These are phyloP conservation scores for Lichtheimia corymbifera DNA, from an alignment of 371 early-diverging fungal genomes.

Conservation along the genomic window DNA sequence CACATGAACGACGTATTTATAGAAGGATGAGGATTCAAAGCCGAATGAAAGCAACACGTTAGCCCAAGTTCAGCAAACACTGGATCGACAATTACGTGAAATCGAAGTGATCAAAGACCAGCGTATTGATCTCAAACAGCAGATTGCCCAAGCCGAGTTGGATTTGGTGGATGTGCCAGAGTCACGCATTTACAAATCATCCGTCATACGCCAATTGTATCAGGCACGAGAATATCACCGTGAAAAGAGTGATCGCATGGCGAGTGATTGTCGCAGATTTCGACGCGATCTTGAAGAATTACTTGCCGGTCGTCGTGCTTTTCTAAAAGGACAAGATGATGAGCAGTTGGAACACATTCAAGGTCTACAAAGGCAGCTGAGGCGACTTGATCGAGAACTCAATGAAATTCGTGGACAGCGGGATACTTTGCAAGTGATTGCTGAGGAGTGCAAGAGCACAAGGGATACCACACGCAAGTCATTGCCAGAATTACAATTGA, in stretches of 20 bases:
- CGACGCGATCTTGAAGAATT: conserved; percentile 24
- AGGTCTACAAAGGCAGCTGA: conserved; percentile 65
- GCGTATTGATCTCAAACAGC: conserved; percentile 40
- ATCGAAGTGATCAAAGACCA: conserved; percentile 45
- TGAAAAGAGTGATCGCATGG: conserved; percentile 32
- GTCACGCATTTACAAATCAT: conserved; percentile 34
- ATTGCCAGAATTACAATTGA: conserved; percentile 22
- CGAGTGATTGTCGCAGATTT: conserved; percentile 25
- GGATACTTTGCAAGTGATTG: conserved; percentile 72
- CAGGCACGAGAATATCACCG: conserved; percentile 33
- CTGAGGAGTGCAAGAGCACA: conserved; percentile 72
- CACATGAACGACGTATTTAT: not conserved
- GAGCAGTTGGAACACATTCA: conserved; percentile 28
- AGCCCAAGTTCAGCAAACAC: not conserved
- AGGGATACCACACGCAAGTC: conserved; percentile 57
- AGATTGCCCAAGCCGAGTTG: conserved; percentile 35
- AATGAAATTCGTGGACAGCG: conserved; percentile 78
- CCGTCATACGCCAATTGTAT: conserved; percentile 31
- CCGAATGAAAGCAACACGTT: not conserved
- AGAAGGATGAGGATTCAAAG: not conserved
- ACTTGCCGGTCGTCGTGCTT: conserved; percentile 24
- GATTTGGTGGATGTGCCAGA: conserved; percentile 40
- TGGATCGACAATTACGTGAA: conserved; percentile 33
- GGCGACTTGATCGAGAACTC: conserved; percentile 73
- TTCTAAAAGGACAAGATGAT: conserved; percentile 30